Base-by-base conservation (phyloP, 495 filamentous ascomycete species). In the Neurospora sp. region DNA sequence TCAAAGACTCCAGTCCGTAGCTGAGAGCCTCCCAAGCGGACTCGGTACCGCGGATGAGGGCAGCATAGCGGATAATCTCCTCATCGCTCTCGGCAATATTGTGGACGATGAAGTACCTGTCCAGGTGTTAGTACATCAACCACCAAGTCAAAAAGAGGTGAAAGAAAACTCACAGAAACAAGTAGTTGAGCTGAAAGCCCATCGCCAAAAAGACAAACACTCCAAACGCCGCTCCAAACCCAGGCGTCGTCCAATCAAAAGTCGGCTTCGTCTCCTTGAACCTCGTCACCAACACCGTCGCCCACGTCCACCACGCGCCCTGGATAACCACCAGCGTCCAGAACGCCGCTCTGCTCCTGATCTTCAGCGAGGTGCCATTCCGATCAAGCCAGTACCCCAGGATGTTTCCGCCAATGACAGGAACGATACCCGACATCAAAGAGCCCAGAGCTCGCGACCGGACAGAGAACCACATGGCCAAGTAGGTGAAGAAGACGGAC, bases 271-370 rank as follows among this genome's bases (percentile, higher is more conserved):
- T 87, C 39, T 80, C 78, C 10, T 81, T 77, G 76, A 87, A 90
- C 46, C 86, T 78, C 0, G 87, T 88, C 2, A 87, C 85, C 27
- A 89, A 75, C 14, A 91, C 79, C 2, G 87, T 87, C 0, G 85
- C 87, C 89, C 88, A 92, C 11, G 88, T 79, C 89, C 89, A 92
- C 85, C 87, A 89, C 5, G 83, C 84, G 3, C 88, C 88, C 75
- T 90, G 88, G 39, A 89, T 76, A 0, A 73, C 78, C 37, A 88
- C 79, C 12, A 91, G 84, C 14, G 84, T 78, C 40, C 79, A 75
- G 54, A 84, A 83, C 0, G 79, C 75, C 18, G 76, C 77, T 11
- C 88, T 81, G 5, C 83, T 82, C 9, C 88, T 81, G 2, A 78
- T 79, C 78, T 86, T 89, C 49, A 90, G 78, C 0, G 86, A 78